Evolutionary conservation across 306 rosid genomes (phyloP).

Genomic region (Carpinus viminea): DNA sequence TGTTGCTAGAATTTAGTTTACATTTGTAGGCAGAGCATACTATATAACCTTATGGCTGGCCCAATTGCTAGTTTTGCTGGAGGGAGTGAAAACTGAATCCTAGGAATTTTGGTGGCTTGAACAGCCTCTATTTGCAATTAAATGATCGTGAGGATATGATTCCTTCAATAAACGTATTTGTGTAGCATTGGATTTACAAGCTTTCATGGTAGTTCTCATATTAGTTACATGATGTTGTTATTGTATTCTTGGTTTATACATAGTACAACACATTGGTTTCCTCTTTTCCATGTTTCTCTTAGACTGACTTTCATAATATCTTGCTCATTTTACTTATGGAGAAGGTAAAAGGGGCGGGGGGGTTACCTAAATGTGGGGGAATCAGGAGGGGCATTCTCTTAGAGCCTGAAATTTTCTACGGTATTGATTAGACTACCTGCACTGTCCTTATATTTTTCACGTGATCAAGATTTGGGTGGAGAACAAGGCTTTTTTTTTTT

Average conservation of each 20-base stretch:
- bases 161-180: not conserved
- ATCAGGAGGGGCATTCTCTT: not conserved
- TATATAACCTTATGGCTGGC: not conserved
- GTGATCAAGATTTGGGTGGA: not conserved
- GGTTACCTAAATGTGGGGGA: not conserved
- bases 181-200: not conserved
- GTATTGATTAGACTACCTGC: not conserved
- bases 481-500: not conserved
- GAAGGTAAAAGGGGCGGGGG: not conserved
- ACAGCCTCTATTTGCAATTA: not conserved
- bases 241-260: not conserved
- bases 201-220: not conserved
- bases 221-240: not conserved
- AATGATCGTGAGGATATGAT: not conserved
- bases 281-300: not conserved
- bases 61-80: not conserved
- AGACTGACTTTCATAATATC: not conserved
- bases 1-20: not conserved
- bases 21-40: not conserved
- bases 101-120: not conserved
- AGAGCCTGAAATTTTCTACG: not conserved
- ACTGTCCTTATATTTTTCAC: not conserved
- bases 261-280: not conserved
- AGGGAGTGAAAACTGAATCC: slow-evolving; percentile 1
- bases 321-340: not conserved